These are phyloP conservation scores for Crucihimalaya himalaica DNA, from an alignment of 345 rosid genomes.

Conservation along the genomic window DNA sequence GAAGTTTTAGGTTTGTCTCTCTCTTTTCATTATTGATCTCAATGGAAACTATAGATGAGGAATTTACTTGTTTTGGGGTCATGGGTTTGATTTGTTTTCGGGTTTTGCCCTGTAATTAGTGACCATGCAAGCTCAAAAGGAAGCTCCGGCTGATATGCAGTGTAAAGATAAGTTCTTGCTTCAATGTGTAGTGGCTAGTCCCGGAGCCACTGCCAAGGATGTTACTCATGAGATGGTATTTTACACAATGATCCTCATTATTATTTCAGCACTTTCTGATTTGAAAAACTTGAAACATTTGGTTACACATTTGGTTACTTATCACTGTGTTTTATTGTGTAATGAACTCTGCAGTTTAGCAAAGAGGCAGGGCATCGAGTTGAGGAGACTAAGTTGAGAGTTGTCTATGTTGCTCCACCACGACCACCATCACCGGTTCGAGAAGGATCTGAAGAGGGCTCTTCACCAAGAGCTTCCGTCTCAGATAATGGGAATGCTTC, in stretches of 20 bases:
- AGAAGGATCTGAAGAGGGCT: slow-evolving; percentile 83
- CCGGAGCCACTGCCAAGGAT: slow-evolving; percentile 62
- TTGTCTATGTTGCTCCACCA: slow-evolving; percentile 77
- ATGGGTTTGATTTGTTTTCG: slow-evolving; percentile 17
- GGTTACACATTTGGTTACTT: neutral
- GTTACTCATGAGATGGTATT: slow-evolving; percentile 74
- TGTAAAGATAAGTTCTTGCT: slow-evolving; percentile 91
- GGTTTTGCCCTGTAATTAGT: slow-evolving; percentile 45
- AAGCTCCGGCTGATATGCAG: slow-evolving; percentile 74
- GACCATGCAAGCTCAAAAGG: slow-evolving; percentile 96
- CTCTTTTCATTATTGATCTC: neutral
- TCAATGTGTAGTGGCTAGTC: slow-evolving; percentile 63
- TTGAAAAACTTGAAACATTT: neutral
- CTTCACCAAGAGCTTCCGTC: slow-evolving; percentile 69
- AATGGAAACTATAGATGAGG: neutral
- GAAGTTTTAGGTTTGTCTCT: slow-evolving; percentile 62
- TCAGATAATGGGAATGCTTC: slow-evolving; percentile 60
- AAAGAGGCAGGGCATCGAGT: slow-evolving; percentile 63
- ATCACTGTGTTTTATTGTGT: neutral
- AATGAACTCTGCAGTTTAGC: slow-evolving; percentile 52
- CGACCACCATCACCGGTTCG: slow-evolving; percentile 75
- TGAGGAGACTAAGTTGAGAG: slow-evolving; percentile 79
- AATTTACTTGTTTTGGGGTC: neutral
- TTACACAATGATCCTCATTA: neutral
- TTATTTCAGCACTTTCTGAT: neutral